phyloP scores from a whole-genome alignment of 163 green algal genomes.

The Chloromonas sp. region DNA sequence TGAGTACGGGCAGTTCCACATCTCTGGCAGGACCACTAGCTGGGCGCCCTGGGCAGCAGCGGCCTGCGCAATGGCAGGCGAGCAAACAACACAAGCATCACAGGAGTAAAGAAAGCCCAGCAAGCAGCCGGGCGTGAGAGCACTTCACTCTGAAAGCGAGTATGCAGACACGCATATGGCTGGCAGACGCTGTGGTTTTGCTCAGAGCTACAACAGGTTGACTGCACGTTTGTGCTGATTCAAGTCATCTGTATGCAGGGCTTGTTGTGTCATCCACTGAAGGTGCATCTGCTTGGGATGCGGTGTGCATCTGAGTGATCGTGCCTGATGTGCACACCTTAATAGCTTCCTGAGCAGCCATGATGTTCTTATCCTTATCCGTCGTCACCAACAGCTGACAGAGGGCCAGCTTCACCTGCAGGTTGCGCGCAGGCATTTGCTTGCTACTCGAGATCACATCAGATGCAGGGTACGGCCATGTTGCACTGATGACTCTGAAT shows the following conservation, averaged over 20 bases:
- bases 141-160: no score
- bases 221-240: no score
- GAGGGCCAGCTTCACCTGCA: constrained; percentile 77
- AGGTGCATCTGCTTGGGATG: no score
- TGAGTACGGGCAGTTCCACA: constrained; percentile 95
- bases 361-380: constrained; percentile 73
- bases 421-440: not conserved
- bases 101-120: not conserved
- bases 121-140: no score
- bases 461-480: no score
- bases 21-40: constrained; percentile 92
- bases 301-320: no score
- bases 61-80: constrained; percentile 25
- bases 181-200: no score
- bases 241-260: no score
- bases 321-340: constrained; percentile 19
- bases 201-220: no score
- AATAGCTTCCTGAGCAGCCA: constrained; percentile 50
- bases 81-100: not conserved
- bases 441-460: no score
- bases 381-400: constrained; percentile 67
- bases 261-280: no score
- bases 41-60: constrained; percentile 64
- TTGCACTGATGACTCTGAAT: not conserved
- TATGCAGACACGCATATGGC: no score